Percentiles rank a stretch among this genome's conserved stretches.
Evolutionary conservation across 192 early-diverging fungal genomes (phyloP).

Genomic region (Coemansia sp.): DNA sequence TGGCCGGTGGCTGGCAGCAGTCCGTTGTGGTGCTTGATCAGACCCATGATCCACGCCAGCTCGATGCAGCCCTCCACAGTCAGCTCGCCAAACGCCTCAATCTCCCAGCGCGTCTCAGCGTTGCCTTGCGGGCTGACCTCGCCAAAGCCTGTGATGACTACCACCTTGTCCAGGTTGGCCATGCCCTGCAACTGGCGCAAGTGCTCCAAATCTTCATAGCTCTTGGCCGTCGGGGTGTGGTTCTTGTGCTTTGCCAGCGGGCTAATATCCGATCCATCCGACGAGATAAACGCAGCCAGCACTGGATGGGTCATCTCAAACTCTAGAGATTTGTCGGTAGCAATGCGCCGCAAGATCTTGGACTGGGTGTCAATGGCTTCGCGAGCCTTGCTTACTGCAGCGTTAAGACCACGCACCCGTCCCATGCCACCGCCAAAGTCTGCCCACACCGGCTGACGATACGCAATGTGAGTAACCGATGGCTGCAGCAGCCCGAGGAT

Average conservation of each 20-base stretch:
- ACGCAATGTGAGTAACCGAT: slow-evolving; percentile 67
- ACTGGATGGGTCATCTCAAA: neutral
- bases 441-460: slow-evolving; percentile 80
- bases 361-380: slow-evolving; percentile 2
- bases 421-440: slow-evolving; percentile 85
- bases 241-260: slow-evolving; percentile 89
- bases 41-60: slow-evolving; percentile 15
- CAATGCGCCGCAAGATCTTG: neutral
- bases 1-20: slow-evolving; percentile 9
- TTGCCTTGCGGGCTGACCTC: slow-evolving; percentile 91
- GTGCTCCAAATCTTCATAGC: slow-evolving; percentile 66
- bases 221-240: slow-evolving; percentile 73
- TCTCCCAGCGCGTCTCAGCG: slow-evolving; percentile 93
- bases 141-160: slow-evolving; percentile 88
- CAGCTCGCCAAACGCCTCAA: slow-evolving; percentile 75
- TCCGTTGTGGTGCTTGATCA: slow-evolving; percentile 35
- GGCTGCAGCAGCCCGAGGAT: slow-evolving; percentile 85
- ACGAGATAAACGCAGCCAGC: neutral
- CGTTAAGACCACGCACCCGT: slow-evolving; percentile 53
- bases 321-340: neutral
- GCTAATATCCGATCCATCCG: slow-evolving; percentile 8
- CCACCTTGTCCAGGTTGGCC: slow-evolving; percentile 63
- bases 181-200: slow-evolving; percentile 56
- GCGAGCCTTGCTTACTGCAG: neutral
- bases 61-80: slow-evolving; percentile 78